Percentiles rank a stretch among this genome's conserved stretches.
Conservation (phyloP, 2,329 filamentous ascomycete genomes). For the Biscogniauxia marginata region DNA sequence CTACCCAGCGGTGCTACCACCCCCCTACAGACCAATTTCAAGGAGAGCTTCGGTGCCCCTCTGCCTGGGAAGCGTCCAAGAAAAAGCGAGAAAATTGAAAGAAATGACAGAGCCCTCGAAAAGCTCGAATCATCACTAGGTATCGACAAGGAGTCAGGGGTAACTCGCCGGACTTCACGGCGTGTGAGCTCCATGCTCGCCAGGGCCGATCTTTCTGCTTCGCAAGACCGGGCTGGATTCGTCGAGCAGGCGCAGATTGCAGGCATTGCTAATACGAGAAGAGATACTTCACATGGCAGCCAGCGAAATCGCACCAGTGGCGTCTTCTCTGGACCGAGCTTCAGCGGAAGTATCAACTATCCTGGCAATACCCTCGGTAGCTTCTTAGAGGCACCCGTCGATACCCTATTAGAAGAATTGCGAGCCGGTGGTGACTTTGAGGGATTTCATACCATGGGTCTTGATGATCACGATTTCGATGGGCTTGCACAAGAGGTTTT, state of each 20-base stretch:
- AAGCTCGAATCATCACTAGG: constrained; percentile 69
- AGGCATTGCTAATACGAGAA: constrained; percentile 49
- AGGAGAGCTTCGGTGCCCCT: constrained; percentile 73
- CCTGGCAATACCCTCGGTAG: constrained; percentile 49
- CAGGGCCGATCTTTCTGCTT: constrained; percentile 80
- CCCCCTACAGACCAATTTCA: constrained; percentile 66
- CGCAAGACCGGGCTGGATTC: constrained; percentile 78
- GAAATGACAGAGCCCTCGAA: constrained; percentile 51
- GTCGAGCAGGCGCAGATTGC: constrained; percentile 58
- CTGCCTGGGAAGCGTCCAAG: constrained; percentile 52
- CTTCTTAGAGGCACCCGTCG: constrained; percentile 66
- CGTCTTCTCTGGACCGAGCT: constrained; percentile 38
- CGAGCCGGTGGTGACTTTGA: constrained; percentile 62
- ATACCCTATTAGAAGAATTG: constrained; percentile 67
- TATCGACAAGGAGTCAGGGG: constrained; percentile 58
- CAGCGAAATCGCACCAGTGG: constrained; percentile 62
- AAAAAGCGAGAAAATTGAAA: constrained; percentile 49
- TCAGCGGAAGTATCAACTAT: constrained; percentile 41
- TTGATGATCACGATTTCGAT: constrained; percentile 71
- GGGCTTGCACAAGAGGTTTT: constrained; percentile 71
- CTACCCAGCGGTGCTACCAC: constrained; percentile 75
- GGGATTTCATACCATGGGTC: constrained; percentile 68
- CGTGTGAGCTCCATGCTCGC: constrained; percentile 90
- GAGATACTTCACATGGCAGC: constrained; percentile 73
- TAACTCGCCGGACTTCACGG: constrained; percentile 61